Conservation (phyloP, 495 filamentous ascomycete genomes). For the Beverwykella pulmonaria region DNA sequence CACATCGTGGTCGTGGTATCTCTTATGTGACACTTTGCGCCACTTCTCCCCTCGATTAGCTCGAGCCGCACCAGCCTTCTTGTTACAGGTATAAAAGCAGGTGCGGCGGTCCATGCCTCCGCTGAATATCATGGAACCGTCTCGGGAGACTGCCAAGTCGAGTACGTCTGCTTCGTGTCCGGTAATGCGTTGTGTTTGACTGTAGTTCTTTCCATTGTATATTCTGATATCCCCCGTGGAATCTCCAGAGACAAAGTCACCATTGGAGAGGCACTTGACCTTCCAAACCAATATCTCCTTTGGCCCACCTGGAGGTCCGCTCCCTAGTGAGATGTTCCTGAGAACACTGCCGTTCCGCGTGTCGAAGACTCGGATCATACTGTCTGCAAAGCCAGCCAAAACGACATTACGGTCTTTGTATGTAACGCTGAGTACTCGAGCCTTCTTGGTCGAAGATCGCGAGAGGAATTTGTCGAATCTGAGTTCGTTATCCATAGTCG, state of each 20-base stretch:
- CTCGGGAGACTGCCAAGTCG: constrained; percentile 73
- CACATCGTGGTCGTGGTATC: constrained; percentile 90
- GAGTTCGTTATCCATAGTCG: constrained; percentile 79
- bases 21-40: constrained; percentile 78
- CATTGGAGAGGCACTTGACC: constrained; percentile 80
- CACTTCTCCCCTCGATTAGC: constrained; percentile 66
- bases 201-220: constrained; percentile 90
- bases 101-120: constrained; percentile 90
- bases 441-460: constrained; percentile 74
- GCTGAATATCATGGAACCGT: constrained; percentile 84
- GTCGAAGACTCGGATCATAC: constrained; percentile 87
- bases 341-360: constrained; percentile 73
- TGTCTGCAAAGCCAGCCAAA: constrained; percentile 89
- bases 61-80: constrained; percentile 61
- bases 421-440: constrained; percentile 82
- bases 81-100: constrained; percentile 57
- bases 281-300: constrained; percentile 92
- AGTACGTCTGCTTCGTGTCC: constrained; percentile 88
- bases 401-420: constrained; percentile 83
- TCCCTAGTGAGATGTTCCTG: constrained; percentile 81
- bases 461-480: constrained; percentile 69
- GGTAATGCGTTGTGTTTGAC: constrained; percentile 79
- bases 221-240: constrained; percentile 90
- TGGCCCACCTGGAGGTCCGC: constrained; percentile 70
- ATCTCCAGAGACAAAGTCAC: constrained; percentile 90